Evolutionary conservation across 805 yeast genomes (phyloP).

Genomic region (Debaryomyces castellii): DNA sequence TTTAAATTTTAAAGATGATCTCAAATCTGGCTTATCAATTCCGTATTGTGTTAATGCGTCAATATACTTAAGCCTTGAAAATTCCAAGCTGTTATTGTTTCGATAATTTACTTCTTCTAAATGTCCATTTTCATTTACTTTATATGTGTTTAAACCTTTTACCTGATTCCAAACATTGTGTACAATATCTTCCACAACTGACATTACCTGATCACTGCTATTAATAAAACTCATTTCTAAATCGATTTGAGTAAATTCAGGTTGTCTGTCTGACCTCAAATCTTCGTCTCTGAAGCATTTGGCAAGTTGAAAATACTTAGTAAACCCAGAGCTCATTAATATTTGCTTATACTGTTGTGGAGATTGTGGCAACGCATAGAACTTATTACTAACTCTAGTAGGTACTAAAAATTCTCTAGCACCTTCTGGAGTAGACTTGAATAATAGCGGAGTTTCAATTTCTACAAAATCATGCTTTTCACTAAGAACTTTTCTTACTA

Average conservation of each 20-base stretch:
- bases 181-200: constrained; percentile 60
- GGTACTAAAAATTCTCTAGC: constrained; percentile 96
- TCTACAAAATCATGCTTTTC: constrained; percentile 59
- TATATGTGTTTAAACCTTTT: constrained; percentile 38
- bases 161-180: constrained; percentile 54
- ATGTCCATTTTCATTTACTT: constrained; percentile 27
- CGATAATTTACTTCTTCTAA: constrained; percentile 22
- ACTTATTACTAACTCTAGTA: constrained; percentile 58
- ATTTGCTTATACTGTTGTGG: constrained; percentile 98
- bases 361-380: constrained; percentile 94
- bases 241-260: constrained; percentile 97
- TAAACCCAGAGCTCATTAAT: constrained; percentile 90
- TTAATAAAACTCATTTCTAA: constrained; percentile 86
- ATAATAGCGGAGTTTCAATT: constrained; percentile 88
- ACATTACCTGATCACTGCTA: constrained; percentile 62
- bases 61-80: constrained; percentile 53
- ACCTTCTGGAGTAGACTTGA: constrained; percentile 97
- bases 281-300: constrained; percentile 96
- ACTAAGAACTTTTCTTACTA: constrained; percentile 42
- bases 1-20: constrained; percentile 55
- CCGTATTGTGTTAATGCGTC: constrained; percentile 78
- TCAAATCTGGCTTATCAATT: constrained; percentile 90
- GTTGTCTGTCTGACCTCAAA: constrained; percentile 91
- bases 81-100: constrained; percentile 9
- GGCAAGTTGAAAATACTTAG: constrained; percentile 86